phyloP scores from a whole-genome alignment of 2,329 filamentous ascomycete genomes.

The Sclerotinia trifoliorum region DNA sequence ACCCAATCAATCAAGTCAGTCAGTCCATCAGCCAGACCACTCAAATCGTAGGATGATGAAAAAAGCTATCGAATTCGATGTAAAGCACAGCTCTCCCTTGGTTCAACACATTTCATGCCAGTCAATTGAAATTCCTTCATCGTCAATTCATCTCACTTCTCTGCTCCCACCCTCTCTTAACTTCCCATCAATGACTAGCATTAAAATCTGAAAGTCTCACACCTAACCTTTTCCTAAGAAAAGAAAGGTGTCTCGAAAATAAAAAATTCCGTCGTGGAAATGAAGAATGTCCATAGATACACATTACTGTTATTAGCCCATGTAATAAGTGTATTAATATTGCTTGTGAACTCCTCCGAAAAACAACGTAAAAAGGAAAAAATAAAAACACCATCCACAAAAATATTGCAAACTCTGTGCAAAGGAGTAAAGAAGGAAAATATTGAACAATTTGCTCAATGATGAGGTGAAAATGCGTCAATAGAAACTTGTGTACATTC shows the following conservation, averaged over 20 bases:
- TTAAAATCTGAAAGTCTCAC: constrained; percentile 5
- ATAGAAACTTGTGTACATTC: constrained; percentile 27
- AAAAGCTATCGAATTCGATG: constrained; percentile 5
- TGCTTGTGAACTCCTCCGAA: constrained; percentile 15
- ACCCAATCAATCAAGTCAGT: neutral
- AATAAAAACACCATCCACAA: neutral
- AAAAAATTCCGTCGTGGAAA: constrained; percentile 14
- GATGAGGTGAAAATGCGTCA: constrained; percentile 9
- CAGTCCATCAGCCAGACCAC: neutral
- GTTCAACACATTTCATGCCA: neutral
- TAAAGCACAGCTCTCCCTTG: constrained; percentile 9
- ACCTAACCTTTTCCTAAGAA: constrained; percentile 2
- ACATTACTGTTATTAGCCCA: constrained; percentile 24
- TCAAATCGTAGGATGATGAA: neutral
- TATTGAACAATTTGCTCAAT: constrained; percentile 14
- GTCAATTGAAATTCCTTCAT: neutral
- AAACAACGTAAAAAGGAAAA: constrained; percentile 17
- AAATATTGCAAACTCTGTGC: constrained; percentile 2
- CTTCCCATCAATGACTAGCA: constrained; percentile 18
- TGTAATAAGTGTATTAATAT: constrained; percentile 15
- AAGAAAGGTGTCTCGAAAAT: constrained; percentile 13
- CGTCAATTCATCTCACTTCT: neutral
- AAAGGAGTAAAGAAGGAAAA: constrained; percentile 23
- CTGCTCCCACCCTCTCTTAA: neutral
- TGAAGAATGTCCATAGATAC: constrained; percentile 18